These are phyloP conservation scores for Aspergillus sp. DNA, from an alignment of 2,329 filamentous ascomycete genomes.

Conservation along the genomic window DNA sequence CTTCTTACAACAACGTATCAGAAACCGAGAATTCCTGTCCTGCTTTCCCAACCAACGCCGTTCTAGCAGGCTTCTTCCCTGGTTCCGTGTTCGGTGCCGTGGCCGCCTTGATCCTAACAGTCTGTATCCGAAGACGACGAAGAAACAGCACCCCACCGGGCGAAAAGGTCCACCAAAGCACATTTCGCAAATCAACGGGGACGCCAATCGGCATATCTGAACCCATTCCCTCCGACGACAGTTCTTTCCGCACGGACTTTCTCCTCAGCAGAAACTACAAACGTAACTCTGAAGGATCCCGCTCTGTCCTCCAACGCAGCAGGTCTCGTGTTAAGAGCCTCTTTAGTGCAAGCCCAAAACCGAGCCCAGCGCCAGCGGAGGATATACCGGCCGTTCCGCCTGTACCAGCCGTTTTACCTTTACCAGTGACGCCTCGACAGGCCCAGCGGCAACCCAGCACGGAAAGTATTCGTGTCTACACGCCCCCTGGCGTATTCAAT, in stretches of 20 bases:
- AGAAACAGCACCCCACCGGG: conserved; percentile 17
- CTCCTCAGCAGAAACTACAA: conserved; percentile 32
- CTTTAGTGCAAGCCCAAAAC: conserved; percentile 27
- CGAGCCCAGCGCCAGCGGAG: neutral
- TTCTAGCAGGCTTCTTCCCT: conserved; percentile 48
- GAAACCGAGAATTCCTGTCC: conserved; percentile 28
- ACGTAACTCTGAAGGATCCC: conserved; percentile 24
- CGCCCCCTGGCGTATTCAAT: conserved; percentile 38
- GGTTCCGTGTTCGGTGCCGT: conserved; percentile 48
- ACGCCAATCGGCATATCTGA: conserved; percentile 40
- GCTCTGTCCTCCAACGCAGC: conserved; percentile 36
- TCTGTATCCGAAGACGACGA: conserved; percentile 35
- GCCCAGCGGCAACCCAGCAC: conserved; percentile 34
- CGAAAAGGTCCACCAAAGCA: conserved; percentile 27
- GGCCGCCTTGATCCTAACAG: conserved; percentile 53
- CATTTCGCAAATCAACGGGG: conserved; percentile 33
- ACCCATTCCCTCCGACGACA: conserved; percentile 44
- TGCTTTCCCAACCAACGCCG: conserved; percentile 41
- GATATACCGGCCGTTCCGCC: conserved; percentile 19
- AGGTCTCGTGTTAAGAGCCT: conserved; percentile 39
- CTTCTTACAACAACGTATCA: conserved; percentile 1
- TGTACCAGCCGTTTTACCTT: conserved; percentile 17
- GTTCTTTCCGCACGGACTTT: conserved; percentile 46
- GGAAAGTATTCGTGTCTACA: conserved; percentile 50
- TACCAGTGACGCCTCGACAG: conserved; percentile 25